Conservation (phyloP, 75 land plant genomes). For the Adiantum capillusveneris region DNA sequence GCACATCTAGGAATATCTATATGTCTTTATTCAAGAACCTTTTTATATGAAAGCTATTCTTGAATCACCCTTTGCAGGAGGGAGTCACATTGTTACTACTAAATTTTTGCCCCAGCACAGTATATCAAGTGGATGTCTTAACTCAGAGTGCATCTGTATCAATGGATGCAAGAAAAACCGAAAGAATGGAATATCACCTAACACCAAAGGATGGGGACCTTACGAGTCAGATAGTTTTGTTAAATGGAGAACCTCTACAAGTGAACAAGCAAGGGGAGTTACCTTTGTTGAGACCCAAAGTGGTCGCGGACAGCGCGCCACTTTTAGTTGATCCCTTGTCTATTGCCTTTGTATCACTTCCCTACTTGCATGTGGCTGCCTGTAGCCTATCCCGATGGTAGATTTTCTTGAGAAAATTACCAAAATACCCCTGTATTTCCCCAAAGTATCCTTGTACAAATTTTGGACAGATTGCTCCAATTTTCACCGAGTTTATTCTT, state of each 20-base stretch:
- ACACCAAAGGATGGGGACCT: conserved; percentile 42
- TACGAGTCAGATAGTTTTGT: conserved; percentile 37
- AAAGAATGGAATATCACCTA: conserved; percentile 32
- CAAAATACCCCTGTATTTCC: no score
- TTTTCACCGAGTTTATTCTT: no score
- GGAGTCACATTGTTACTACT: conserved; percentile 57
- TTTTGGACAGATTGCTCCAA: no score
- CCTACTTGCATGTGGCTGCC: no score
- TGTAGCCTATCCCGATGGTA: no score
- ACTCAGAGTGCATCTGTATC: conserved; percentile 11
- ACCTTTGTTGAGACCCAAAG: conserved; percentile 29
- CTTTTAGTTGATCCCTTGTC: conserved; percentile 40
- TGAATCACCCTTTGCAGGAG: conserved; percentile 26
- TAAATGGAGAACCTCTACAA: conserved; percentile 46
- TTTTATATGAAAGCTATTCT: no score
- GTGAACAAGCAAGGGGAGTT: conserved; percentile 29
- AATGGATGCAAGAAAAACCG: background rate
- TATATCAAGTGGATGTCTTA: conserved; percentile 10
- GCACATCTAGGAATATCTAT: no score
- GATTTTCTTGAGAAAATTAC: no score
- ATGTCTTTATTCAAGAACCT: no score
- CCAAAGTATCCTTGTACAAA: no score
- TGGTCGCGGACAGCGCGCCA: conserved; percentile 14
- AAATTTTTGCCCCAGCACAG: conserved; percentile 45
- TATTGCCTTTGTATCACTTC: conserved; percentile 46